Percentiles rank a stretch among this genome's conserved stretches.
phyloP scores from a whole-genome alignment of 2,329 filamentous ascomycete species.

The Penicillium polonicum region DNA sequence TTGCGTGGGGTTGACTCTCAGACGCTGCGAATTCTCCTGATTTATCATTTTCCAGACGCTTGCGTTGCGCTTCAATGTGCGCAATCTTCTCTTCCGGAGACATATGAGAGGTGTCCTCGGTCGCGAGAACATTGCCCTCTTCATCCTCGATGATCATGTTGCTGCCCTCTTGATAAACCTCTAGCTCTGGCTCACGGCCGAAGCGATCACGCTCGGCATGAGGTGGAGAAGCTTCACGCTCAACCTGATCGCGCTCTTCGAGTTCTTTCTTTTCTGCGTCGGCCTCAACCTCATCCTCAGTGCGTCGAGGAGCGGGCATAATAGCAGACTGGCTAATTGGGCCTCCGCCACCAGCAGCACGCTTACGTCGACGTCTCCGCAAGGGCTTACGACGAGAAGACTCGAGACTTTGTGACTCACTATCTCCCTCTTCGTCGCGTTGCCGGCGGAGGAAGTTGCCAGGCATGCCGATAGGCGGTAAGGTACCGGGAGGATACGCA shows the following conservation, averaged over 20 bases:
- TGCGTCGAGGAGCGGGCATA: slow-evolving; percentile 55
- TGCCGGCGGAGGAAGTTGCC: slow-evolving; percentile 79
- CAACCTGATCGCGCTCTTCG: slow-evolving; percentile 30
- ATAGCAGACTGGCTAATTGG: slow-evolving; percentile 90
- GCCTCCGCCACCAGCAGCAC: slow-evolving; percentile 77
- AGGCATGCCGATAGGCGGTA: slow-evolving; percentile 70
- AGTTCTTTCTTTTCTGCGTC: slow-evolving; percentile 25
- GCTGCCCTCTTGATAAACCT: slow-evolving; percentile 78
- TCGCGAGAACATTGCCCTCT: slow-evolving; percentile 79
- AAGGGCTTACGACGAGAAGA: slow-evolving; percentile 51
- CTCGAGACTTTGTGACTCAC: slow-evolving; percentile 55
- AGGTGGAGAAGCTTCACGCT: slow-evolving; percentile 43
- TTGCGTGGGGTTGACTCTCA: slow-evolving; percentile 42
- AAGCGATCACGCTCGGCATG: slow-evolving; percentile 32
- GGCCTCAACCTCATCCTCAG: slow-evolving; percentile 33
- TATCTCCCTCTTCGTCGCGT: slow-evolving; percentile 64
- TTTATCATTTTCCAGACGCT: slow-evolving; percentile 54
- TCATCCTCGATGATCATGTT: slow-evolving; percentile 79
- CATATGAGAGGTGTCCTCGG: slow-evolving; percentile 52
- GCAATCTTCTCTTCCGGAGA: slow-evolving; percentile 60
- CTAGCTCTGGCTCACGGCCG: slow-evolving; percentile 48
- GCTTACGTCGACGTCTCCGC: slow-evolving; percentile 62
- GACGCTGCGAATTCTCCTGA: slow-evolving; percentile 49
- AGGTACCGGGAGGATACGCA: slow-evolving; percentile 65
- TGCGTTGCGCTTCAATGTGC: slow-evolving; percentile 54